phyloP scores from a whole-genome alignment of 106 monocot species.

The Dendrobium officinale region DNA sequence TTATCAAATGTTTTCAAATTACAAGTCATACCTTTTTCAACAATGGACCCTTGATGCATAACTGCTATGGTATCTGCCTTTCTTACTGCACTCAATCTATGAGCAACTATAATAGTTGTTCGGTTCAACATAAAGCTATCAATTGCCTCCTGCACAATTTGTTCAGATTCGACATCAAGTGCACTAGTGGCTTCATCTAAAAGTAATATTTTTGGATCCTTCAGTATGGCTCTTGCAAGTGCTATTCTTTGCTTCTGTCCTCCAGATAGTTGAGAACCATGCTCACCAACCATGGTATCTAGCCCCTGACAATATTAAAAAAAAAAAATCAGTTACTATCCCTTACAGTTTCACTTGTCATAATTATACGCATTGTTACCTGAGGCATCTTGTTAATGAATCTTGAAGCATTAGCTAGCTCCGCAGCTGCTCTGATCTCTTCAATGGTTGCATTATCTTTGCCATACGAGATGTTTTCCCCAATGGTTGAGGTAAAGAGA shows the following conservation, averaged over 20 bases:
- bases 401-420: slow-evolving; percentile 15
- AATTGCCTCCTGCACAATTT: slow-evolving; percentile 10
- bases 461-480: slow-evolving; percentile 21
- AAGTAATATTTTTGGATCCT: slow-evolving; percentile 9
- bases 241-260: slow-evolving; percentile 54
- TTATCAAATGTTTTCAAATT: background rate
- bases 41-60: slow-evolving; percentile 2
- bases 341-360: background rate
- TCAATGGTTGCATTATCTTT: slow-evolving; percentile 21
- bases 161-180: slow-evolving; percentile 9
- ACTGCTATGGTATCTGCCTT: slow-evolving; percentile 9
- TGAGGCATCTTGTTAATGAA: slow-evolving; percentile 5
- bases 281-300: slow-evolving; percentile 12
- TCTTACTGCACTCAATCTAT: slow-evolving; percentile 4
- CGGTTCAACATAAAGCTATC: slow-evolving; percentile 9
- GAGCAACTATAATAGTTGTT: slow-evolving; percentile 10
- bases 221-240: slow-evolving; percentile 38
- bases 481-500: slow-evolving; percentile 16
- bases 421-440: slow-evolving; percentile 18
- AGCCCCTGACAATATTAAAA: background rate
- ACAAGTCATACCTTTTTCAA: slow-evolving; percentile 6
- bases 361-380: background rate
- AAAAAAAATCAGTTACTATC: no score
- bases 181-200: slow-evolving; percentile 10
- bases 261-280: slow-evolving; percentile 30